phyloP scores from a whole-genome alignment of 2,329 filamentous ascomycete genomes.

The Orbilia blumenaviensis region DNA sequence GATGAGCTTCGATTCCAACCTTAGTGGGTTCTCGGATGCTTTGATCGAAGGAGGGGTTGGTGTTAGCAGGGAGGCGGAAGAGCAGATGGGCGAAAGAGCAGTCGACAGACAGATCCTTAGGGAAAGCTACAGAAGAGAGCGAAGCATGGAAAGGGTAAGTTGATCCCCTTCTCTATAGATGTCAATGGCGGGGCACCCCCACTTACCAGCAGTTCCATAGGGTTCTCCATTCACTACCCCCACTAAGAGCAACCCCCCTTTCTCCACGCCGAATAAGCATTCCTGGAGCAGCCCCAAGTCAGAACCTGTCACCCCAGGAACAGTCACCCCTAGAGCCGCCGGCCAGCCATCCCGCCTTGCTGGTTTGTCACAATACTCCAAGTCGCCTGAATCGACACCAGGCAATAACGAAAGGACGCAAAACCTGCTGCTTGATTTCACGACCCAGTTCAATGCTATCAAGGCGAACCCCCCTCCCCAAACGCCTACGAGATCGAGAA shows the following conservation, averaged over 20 bases:
- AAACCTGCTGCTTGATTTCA: constrained; percentile 86
- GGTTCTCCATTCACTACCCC: constrained; percentile 40
- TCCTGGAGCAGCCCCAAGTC: constrained; percentile 49
- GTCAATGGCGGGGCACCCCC: not conserved
- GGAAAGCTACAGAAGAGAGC: constrained; percentile 49
- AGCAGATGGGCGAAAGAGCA: constrained; percentile 35
- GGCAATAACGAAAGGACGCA: constrained; percentile 67
- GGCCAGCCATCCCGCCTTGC: constrained; percentile 37
- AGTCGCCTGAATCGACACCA: constrained; percentile 65
- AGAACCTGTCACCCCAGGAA: constrained; percentile 43
- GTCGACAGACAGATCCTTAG: constrained; percentile 51
- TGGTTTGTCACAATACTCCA: constrained; percentile 58
- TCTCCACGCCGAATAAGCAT: constrained; percentile 41
- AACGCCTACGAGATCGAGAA: constrained; percentile 63
- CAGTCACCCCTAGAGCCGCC: constrained; percentile 30
- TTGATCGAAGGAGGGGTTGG: constrained; percentile 30
- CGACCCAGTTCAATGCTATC: constrained; percentile 73
- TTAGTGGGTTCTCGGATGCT: constrained; percentile 49
- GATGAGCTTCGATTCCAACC: constrained; percentile 35
- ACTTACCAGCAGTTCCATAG: constrained; percentile 10
- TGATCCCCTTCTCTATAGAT: not conserved
- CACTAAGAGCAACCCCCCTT: constrained; percentile 32
- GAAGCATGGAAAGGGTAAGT: constrained; percentile 38
- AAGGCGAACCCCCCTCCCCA: constrained; percentile 64
- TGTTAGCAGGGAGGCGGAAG: constrained; percentile 47